Conservation (phyloP, 129 eudicot genomes). For the Helichrysum umbraculigerum region DNA sequence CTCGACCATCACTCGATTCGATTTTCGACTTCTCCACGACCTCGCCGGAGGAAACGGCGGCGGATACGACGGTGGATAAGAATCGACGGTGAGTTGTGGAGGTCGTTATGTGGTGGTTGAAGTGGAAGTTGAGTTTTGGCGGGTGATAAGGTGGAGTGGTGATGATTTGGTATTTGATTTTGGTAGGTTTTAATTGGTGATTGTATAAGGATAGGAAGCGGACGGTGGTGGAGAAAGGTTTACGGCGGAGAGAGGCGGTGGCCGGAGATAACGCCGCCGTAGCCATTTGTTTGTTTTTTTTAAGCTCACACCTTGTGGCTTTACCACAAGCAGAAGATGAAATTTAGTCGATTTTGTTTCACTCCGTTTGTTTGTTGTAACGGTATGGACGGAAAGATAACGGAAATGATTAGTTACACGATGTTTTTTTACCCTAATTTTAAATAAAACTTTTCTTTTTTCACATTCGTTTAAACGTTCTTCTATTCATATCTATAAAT, state of each 20-base stretch:
- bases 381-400: too few relatives aligned
- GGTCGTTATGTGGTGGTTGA: slow-evolving; percentile 21
- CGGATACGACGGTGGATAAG: slow-evolving; percentile 38
- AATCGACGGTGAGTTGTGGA: slow-evolving; percentile 29
- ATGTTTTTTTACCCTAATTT: too few relatives aligned
- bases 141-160: slow-evolving; percentile 26
- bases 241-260: slow-evolving; percentile 51
- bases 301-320: not conserved
- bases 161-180: slow-evolving; percentile 27
- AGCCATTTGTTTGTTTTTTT: slow-evolving; percentile 46
- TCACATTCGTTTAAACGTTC: too few relatives aligned
- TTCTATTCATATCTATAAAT: too few relatives aligned
- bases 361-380: too few relatives aligned
- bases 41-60: slow-evolving; percentile 49
- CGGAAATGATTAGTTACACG: too few relatives aligned
- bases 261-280: slow-evolving; percentile 73
- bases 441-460: too few relatives aligned
- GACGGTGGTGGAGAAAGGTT: slow-evolving; percentile 53
- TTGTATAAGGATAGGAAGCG: slow-evolving; percentile 48
- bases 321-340: not conserved
- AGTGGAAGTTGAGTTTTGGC: slow-evolving; percentile 32
- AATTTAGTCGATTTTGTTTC: too few relatives aligned
- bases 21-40: slow-evolving; percentile 35
- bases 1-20: slow-evolving; percentile 34
- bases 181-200: slow-evolving; percentile 20